phyloP scores from a whole-genome alignment of 192 early-diverging fungal species.

The Rhizoclosmatium sp. region DNA sequence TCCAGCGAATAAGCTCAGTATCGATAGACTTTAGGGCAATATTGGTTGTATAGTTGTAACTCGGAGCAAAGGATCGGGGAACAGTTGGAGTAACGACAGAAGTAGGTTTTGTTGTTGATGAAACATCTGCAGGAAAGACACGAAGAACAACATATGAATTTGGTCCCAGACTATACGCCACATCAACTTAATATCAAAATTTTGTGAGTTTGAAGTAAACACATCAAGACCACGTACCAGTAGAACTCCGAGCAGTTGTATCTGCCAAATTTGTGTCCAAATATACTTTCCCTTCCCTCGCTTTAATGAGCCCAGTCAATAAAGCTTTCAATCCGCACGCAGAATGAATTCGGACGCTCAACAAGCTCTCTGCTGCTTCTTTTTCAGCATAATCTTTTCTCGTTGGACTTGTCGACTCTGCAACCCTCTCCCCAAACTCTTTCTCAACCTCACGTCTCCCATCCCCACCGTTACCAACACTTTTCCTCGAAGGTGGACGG shows the following conservation, averaged over 20 bases:
- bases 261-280: no score
- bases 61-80: constrained; percentile 41
- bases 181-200: constrained; percentile 26
- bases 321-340: constrained; percentile 44
- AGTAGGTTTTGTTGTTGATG: background rate
- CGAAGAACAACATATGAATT: constrained; percentile 37
- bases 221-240: no score
- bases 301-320: constrained; percentile 11
- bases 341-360: constrained; percentile 27
- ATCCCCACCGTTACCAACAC: background rate
- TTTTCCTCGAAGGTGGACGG: no score
- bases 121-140: constrained; percentile 31
- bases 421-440: background rate
- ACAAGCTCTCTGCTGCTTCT: background rate
- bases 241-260: no score
- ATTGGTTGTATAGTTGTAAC: constrained; percentile 17
- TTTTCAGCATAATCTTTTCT: background rate
- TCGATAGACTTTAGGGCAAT: constrained; percentile 28
- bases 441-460: background rate
- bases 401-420: background rate
- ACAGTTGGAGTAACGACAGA: constrained; percentile 33
- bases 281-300: background rate
- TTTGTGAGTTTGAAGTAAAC: no score
- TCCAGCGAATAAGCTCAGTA: constrained; percentile 41
- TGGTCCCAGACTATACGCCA: constrained; percentile 36